Evolutionary conservation across 2,329 filamentous ascomycete genomes (phyloP).

Genomic region (Davidsoniella eucalypti): DNA sequence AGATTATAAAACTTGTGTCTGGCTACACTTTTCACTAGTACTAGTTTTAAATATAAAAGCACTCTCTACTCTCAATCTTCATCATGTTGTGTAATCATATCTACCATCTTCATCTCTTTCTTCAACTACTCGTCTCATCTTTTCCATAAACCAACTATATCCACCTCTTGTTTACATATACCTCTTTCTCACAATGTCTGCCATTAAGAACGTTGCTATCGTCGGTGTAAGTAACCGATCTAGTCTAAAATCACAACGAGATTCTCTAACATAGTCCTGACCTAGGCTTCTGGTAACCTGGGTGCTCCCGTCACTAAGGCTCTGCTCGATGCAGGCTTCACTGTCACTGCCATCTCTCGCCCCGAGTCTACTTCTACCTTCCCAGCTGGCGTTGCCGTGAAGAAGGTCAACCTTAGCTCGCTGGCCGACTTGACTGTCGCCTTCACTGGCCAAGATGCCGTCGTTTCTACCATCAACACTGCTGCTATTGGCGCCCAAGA

Average conservation of each 20-base stretch:
- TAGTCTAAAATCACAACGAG: neutral
- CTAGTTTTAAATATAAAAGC: too few species aligned
- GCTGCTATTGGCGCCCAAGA: conserved; percentile 24
- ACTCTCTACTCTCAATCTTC: too few species aligned
- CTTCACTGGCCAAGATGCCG: conserved; percentile 39
- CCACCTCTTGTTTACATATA: neutral
- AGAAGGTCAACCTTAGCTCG: conserved; percentile 31
- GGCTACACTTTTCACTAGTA: too few species aligned
- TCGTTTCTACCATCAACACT: conserved; percentile 25
- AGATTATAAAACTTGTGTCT: too few species aligned
- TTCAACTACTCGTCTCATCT: too few species aligned
- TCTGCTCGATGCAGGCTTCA: conserved; percentile 26
- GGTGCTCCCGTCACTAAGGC: conserved; percentile 23
- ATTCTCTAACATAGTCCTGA: neutral
- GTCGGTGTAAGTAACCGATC: conserved; percentile 18
- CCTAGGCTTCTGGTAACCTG: conserved; percentile 23
- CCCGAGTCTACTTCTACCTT: conserved; percentile 22
- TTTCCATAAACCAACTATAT: neutral
- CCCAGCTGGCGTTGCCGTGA: conserved; percentile 24
- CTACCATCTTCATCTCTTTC: too few species aligned
- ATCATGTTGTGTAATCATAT: too few species aligned
- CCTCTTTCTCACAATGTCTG: conserved; percentile 7
- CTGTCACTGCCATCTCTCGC: conserved; percentile 39
- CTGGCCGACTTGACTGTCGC: conserved; percentile 31
- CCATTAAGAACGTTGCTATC: conserved; percentile 24